A percentile compares a stretch with the other conserved stretches of the same genome.
These are phyloP conservation scores for Byssothecium circinans DNA, from an alignment of 2,329 filamentous ascomycete genomes.

Conservation along the genomic window DNA sequence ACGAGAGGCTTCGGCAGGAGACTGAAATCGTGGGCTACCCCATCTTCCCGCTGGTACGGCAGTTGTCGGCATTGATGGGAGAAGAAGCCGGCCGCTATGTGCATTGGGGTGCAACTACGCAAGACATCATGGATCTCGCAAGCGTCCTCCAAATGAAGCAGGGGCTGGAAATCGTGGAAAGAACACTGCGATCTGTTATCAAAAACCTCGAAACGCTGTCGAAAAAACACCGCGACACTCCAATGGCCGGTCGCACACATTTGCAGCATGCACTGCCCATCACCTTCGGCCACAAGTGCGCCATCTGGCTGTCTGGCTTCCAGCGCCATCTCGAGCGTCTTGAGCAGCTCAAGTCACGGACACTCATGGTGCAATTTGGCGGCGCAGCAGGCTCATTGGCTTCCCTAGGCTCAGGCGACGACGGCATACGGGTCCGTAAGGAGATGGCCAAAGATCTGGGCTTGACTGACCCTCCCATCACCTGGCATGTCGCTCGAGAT, in stretches of 20 bases:
- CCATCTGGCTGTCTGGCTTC: constrained; percentile 56
- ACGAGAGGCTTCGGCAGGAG: constrained; percentile 47
- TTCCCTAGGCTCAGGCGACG: constrained; percentile 52
- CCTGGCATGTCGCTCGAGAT: constrained; percentile 61
- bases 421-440: constrained; percentile 54
- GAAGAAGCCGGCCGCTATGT: constrained; percentile 51
- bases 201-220: constrained; percentile 48
- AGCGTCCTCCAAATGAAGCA: constrained; percentile 57
- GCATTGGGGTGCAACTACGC: constrained; percentile 62
- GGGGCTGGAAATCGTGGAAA: constrained; percentile 53
- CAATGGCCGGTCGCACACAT: constrained; percentile 61
- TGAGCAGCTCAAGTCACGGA: constrained; percentile 49
- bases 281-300: constrained; percentile 62
- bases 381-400: constrained; percentile 60
- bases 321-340: constrained; percentile 54
- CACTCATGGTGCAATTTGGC: constrained; percentile 58
- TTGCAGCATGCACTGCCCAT: constrained; percentile 60
- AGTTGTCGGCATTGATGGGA: constrained; percentile 46
- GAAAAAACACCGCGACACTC: constrained; percentile 53
- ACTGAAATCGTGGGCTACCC: constrained; percentile 60
- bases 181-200: constrained; percentile 49
- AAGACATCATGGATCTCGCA: constrained; percentile 62
- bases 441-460: constrained; percentile 53
- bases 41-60: constrained; percentile 55
- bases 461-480: constrained; percentile 55